Evolutionary conservation across 257 asterid genomes (phyloP).

Genomic region (Schizonepeta tenuifolia): DNA sequence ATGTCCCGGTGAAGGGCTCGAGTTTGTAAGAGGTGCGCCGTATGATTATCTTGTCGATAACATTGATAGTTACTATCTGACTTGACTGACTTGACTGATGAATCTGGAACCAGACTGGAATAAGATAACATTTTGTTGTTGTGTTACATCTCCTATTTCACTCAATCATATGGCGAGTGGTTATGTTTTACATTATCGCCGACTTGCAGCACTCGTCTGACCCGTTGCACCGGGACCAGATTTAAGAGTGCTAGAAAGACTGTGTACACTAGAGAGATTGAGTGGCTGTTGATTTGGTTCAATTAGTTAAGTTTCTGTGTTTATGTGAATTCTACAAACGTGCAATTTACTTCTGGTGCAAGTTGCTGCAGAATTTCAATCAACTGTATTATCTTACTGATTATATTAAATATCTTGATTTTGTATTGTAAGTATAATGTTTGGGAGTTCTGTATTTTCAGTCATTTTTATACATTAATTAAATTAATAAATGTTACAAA

Average conservation of each 20-base stretch:
- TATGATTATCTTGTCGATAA: constrained; percentile 62
- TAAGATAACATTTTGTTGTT: constrained; percentile 19
- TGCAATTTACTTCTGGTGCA: constrained; percentile 1
- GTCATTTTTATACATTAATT: too few relatives aligned
- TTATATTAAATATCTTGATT: neutral
- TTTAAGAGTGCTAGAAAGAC: constrained; percentile 38
- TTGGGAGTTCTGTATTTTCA: too few relatives aligned
- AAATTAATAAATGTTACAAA: too few relatives aligned
- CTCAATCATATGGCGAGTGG: constrained; percentile 9
- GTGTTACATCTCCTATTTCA: neutral
- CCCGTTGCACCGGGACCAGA: constrained; percentile 35
- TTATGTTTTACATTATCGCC: constrained; percentile 38
- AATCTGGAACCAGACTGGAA: neutral
- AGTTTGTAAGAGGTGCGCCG: constrained; percentile 40
- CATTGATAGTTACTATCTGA: constrained; percentile 54
- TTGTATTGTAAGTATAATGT: neutral
- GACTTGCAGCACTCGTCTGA: constrained; percentile 35
- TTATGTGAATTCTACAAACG: constrained; percentile 10
- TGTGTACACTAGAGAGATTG: constrained; percentile 15
- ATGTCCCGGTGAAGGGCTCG: constrained; percentile 45
- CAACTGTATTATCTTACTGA: constrained; percentile 22
- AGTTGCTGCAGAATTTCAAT: constrained; percentile 17
- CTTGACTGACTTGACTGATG: constrained; percentile 34
- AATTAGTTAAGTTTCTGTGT: neutral
- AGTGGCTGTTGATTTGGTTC: constrained; percentile 26